A percentile compares a stretch with the other conserved stretches of the same genome.
phyloP scores from a whole-genome alignment of 1,284 basidiomycete genomes.

The Ceratobasidium sp. region DNA sequence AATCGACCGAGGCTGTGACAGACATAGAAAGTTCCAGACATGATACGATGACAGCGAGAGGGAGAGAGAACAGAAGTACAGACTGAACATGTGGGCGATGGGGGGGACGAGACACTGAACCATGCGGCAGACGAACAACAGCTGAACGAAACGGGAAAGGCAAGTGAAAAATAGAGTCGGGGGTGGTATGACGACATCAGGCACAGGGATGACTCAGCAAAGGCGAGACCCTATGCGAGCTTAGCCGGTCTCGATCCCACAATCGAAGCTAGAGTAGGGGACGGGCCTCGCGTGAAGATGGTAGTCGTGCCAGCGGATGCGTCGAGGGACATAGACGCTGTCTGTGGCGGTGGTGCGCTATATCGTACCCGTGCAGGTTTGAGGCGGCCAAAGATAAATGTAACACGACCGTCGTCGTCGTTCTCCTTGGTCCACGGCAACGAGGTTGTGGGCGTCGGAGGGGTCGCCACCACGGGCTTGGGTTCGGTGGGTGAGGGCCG shows the following conservation, averaged over 20 bases:
- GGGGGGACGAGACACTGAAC: background rate
- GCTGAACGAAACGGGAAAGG: constrained; percentile 14
- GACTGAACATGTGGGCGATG: too few species aligned
- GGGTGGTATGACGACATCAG: constrained; percentile 22
- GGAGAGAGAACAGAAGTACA: too few species aligned
- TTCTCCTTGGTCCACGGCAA: constrained; percentile 19
- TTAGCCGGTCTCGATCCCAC: background rate
- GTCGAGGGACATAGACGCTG: background rate
- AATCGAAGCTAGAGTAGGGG: background rate
- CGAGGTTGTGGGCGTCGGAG: background rate
- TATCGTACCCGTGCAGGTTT: constrained; percentile 14
- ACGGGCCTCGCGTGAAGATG: constrained; percentile 2
- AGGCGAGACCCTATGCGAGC: background rate
- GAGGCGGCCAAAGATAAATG: constrained; percentile 35
- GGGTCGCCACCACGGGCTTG: background rate
- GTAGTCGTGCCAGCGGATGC: constrained; percentile 2
- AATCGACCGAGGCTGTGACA: background rate
- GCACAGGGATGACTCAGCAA: constrained; percentile 2
- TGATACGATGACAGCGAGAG: background rate
- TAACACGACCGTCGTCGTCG: constrained; percentile 23
- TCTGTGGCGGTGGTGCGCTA: background rate
- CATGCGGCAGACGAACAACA: constrained; percentile 6
- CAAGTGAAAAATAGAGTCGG: background rate
- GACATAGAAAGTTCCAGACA: background rate
- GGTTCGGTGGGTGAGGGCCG: constrained; percentile 15